Evolutionary conservation across 371 early-diverging fungal genomes (phyloP).

Genomic region (Saksenaea oblongispora): DNA sequence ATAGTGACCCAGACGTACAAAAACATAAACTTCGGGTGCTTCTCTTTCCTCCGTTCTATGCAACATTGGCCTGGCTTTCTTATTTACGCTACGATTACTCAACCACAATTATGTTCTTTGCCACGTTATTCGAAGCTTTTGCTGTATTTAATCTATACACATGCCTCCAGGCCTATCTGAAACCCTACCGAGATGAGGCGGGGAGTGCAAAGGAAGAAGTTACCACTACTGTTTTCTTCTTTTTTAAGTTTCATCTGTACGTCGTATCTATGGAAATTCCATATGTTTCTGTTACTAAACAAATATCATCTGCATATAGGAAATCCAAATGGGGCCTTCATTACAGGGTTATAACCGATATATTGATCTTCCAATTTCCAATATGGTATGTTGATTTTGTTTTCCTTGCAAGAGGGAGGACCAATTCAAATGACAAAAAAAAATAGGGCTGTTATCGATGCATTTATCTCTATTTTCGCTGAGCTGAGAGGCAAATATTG

Average conservation of each 20-base stretch:
- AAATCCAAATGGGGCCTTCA: constrained; percentile 55
- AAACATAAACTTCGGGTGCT: constrained; percentile 51
- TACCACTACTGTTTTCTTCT: constrained; percentile 35
- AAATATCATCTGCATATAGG: constrained; percentile 14
- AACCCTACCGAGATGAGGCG: constrained; percentile 40
- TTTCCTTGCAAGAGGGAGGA: background rate
- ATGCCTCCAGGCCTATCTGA: constrained; percentile 44
- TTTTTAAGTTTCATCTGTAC: constrained; percentile 41
- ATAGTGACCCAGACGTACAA: constrained; percentile 42
- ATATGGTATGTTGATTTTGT: constrained; percentile 36
- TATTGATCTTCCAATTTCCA: constrained; percentile 49
- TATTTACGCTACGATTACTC: constrained; percentile 49
- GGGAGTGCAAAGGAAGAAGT: constrained; percentile 32
- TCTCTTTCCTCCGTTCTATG: constrained; percentile 48
- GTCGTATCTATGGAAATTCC: constrained; percentile 2
- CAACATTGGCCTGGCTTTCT: constrained; percentile 49
- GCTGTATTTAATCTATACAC: constrained; percentile 51
- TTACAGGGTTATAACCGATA: constrained; percentile 45
- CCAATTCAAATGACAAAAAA: background rate
- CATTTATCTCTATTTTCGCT: constrained; percentile 44
- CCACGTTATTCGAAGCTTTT: constrained; percentile 47
- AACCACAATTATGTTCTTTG: constrained; percentile 53
- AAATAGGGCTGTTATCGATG: constrained; percentile 45
- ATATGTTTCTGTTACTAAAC: background rate
- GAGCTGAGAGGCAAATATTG: constrained; percentile 48